Percentiles rank a stretch among this genome's conserved stretches.
Evolutionary conservation across 768 basidiomycete genomes (phyloP).

Genomic region (Exidia glandulosa): DNA sequence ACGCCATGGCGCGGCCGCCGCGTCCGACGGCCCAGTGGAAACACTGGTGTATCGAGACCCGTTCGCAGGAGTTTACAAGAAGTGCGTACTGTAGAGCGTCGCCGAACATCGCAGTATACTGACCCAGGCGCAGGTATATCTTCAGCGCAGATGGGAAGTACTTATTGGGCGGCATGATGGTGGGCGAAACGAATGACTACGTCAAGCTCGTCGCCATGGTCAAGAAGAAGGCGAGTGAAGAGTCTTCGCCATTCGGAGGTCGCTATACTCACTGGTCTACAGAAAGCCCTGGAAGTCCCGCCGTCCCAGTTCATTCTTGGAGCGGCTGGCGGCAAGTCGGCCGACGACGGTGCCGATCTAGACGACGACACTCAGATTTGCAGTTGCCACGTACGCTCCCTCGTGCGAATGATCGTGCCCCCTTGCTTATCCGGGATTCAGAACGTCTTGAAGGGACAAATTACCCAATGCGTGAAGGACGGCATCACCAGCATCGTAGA

Average conservation of each 20-base stretch:
- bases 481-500: conserved; percentile 39
- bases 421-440: conserved; percentile 8
- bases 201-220: conserved; percentile 59
- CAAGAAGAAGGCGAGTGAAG: conserved; percentile 44
- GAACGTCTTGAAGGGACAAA: conserved; percentile 54
- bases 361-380: conserved; percentile 67
- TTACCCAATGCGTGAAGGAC: conserved; percentile 37
- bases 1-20: conserved; percentile 13
- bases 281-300: conserved; percentile 56
- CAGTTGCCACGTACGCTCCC: conserved; percentile 42
- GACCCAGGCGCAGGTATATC: conserved; percentile 33
- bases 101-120: not conserved
- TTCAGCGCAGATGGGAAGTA: conserved; percentile 63
- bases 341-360: conserved; percentile 51
- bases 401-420: not conserved
- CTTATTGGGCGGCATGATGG: conserved; percentile 69
- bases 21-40: conserved; percentile 35
- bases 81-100: conserved; percentile 19
- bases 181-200: conserved; percentile 61
- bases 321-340: conserved; percentile 32
- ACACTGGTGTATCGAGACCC: conserved; percentile 62
- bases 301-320: conserved; percentile 62
- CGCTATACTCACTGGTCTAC: not conserved
- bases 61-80: conserved; percentile 62
- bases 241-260: not conserved